Evolutionary conservation across 2,329 filamentous ascomycete species (phyloP), one percentile per base, ranked within the genome.

Genomic region (Podosphaera xanthii): DNA sequence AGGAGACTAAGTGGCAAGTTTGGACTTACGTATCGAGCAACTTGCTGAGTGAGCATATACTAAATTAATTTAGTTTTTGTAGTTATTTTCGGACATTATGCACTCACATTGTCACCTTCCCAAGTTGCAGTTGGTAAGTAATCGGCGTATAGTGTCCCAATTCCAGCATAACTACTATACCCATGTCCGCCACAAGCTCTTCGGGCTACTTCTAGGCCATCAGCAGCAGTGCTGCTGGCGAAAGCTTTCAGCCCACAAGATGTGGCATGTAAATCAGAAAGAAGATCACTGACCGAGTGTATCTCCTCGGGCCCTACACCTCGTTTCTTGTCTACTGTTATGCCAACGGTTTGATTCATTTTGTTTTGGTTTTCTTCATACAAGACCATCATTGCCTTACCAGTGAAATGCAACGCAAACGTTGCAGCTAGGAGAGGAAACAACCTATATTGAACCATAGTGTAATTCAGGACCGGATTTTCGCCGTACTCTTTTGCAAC

Each of bases 41-140:
- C 84, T 72, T 89, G 85, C 70, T 89, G 85, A 8, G 83, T 86
- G 61, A 89, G 74, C 84, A 89, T 87, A 73, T 86, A 88, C 74
- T 54, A 22, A 14, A 54, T 54, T 36, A 35, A 35, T 4, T 54
- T 22, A 22, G 22, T 22, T 31, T 54, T 54, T 35, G 33, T 14
- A 54, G n/a, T 54, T 10, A 22, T 35, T 36, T 9, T 10, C 31
- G 30, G 12, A 34, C 10, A 4, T 35, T 6, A 36, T 14, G 31
- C 3, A 54, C 52, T 22, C 33, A 54, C 52, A 54, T 87, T 87
- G 72, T 87, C 84, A 50, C 84, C 84, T 69, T 87, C 84, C 81
- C 82, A 86, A 10, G 58, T 67, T 87, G 72, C 87, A 0, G 79
- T 84, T 14, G 86, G 84, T 0, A 88, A 75, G 68, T 88, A 87